Conservation (phyloP, 1,284 basidiomycete genomes). For the Ceratorhiza oryzae-sativae region DNA sequence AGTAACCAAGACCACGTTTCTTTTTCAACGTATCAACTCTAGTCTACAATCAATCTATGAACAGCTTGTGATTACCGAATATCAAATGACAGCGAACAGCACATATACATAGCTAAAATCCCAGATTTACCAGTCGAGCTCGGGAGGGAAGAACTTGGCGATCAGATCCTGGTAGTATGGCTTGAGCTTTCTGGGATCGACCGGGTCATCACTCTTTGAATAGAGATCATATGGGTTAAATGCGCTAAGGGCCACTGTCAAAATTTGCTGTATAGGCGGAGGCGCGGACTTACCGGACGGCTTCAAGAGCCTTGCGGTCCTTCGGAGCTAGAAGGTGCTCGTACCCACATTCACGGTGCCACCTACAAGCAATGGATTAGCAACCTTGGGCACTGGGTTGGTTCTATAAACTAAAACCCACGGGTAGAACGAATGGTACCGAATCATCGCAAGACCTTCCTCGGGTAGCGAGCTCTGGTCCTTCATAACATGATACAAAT, state of each 20-base stretch:
- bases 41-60: not conserved
- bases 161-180: slow-evolving; percentile 87
- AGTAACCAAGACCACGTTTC: not conserved
- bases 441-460: slow-evolving; percentile 88
- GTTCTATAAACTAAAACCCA: slow-evolving; percentile 48
- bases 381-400: not conserved
- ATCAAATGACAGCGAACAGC: slow-evolving; percentile 4
- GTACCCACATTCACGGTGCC: slow-evolving; percentile 88
- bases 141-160: slow-evolving; percentile 81
- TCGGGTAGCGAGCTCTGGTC: slow-evolving; percentile 80
- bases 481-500: slow-evolving; percentile 78
- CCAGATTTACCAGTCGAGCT: slow-evolving; percentile 71
- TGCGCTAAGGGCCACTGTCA: slow-evolving; percentile 49
- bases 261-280: not conserved
- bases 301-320: slow-evolving; percentile 66
- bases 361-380: slow-evolving; percentile 52
- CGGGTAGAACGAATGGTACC: slow-evolving; percentile 94
- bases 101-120: not conserved
- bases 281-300: slow-evolving; percentile 56
- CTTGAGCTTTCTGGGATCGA: slow-evolving; percentile 67
- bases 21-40: not conserved
- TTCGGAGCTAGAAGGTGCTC: slow-evolving; percentile 67
- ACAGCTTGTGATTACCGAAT: not conserved
- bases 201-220: slow-evolving; percentile 81
- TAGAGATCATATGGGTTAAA: slow-evolving; percentile 94